Base-by-base conservation (phyloP, 2,329 filamentous ascomycete species). In the Emergomyces africanus region DNA sequence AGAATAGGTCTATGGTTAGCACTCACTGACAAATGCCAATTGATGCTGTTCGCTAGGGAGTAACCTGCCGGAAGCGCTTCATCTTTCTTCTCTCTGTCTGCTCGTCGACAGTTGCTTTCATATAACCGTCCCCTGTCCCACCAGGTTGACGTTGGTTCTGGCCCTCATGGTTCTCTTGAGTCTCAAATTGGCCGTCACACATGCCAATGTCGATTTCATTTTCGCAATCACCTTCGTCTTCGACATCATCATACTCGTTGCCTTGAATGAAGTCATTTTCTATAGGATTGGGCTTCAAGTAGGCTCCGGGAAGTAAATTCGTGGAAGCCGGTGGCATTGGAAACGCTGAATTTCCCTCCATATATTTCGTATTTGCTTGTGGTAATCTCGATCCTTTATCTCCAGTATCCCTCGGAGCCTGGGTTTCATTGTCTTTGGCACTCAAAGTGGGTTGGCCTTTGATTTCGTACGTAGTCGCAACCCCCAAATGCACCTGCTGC, bases 31-130 rank as follows among this genome's bases (percentile, higher is more conserved):
- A 48, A 48, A 28, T 18, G 28, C 9, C 33, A 35, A 35, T 35
- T 4, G 35, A 23, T 57, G 50, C 30, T 59, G 59, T 3, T 42
- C 8, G 15, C 28, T n/a, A 14, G 23, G 15, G 12, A 55, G n/a
- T 42, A 25, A 15, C 69, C 61, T 67, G 75, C 74, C 74, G 70
- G 49, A 75, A 76, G 53, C 74, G 69, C 66, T 75, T 76, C 71
- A 74, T 74, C 60, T 74, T 75, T 62, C 71, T 74, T 61, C 72
- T 75, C 9, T 74, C 72, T 41, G 67, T 57, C 33, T 64, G 67
- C 2, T 59, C 53, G 54, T 71, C 70, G 1, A 66, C 63, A 3
- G 67, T 63, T 23, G 67, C 62, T 57, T 61, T 70, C 57, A 66
- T 61, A 28, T 59, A 63, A 9, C 71, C 69, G 18, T 68, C 70